Conservation (phyloP, 1,284 basidiomycete genomes). For the Cryptococcus maquisensis region DNA sequence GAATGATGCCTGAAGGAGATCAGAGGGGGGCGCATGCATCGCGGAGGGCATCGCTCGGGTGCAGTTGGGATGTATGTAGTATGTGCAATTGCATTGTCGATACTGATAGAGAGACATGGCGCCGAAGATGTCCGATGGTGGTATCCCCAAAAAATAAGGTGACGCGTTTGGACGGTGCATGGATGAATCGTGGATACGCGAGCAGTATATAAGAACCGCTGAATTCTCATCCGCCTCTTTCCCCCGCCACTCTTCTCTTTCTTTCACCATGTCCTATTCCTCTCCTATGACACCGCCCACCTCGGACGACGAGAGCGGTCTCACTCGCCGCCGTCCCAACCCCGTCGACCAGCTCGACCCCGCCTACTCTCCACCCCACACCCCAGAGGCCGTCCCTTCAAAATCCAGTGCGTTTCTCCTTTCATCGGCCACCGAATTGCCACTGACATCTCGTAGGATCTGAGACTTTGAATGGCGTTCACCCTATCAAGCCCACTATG, state of each 20-base stretch:
- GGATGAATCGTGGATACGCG: neutral
- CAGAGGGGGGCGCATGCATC: no score
- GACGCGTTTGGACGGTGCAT: neutral
- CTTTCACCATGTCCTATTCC: neutral
- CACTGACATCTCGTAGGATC: neutral
- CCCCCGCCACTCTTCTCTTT: neutral
- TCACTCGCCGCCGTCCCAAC: constrained; percentile 11
- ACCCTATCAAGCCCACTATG: constrained; percentile 24
- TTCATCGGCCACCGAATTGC: neutral
- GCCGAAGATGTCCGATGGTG: neutral
- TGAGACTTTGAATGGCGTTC: constrained; percentile 14
- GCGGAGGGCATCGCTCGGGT: neutral
- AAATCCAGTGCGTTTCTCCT: constrained; percentile 13
- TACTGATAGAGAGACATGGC: neutral
- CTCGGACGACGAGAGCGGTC: constrained; percentile 8
- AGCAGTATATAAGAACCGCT: neutral
- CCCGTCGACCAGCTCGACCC: constrained; percentile 23
- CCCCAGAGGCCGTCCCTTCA: constrained; percentile 17
- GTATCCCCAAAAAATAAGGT: neutral
- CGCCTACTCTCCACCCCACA: constrained; percentile 27
- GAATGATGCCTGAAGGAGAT: no score
- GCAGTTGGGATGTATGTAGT: neutral
- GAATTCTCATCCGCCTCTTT: neutral
- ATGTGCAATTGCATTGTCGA: no score
- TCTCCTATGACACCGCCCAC: constrained; percentile 15